phyloP scores from a whole-genome alignment of 2,329 filamentous ascomycete genomes.

The Tolypocladium endophyticum region DNA sequence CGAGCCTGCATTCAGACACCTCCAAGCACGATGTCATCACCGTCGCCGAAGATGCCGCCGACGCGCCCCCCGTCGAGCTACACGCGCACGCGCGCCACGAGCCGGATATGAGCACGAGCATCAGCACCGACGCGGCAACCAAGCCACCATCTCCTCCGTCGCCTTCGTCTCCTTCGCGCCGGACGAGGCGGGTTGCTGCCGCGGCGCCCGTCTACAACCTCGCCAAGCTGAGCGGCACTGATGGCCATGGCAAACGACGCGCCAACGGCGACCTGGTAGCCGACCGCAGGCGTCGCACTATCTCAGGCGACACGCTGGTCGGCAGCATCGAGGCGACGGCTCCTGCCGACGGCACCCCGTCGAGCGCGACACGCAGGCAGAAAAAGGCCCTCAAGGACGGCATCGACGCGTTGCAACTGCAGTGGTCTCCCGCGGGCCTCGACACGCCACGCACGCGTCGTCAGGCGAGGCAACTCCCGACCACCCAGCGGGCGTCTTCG shows the following conservation, averaged over 20 bases:
- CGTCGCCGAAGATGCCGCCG: conserved; percentile 15
- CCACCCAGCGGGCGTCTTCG: conserved; percentile 31
- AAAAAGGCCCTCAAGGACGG: conserved; percentile 2
- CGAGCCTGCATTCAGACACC: conserved; percentile 41
- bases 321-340: conserved; percentile 13
- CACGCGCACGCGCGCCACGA: conserved; percentile 20
- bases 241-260: conserved; percentile 46
- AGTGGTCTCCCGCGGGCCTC: conserved; percentile 29
- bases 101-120: neutral
- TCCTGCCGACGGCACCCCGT: conserved; percentile 6
- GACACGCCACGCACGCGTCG: conserved; percentile 20
- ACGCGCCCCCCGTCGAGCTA: conserved; percentile 7
- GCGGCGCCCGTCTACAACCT: conserved; percentile 57
- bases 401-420: conserved; percentile 36
- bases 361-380: conserved; percentile 5
- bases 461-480: conserved; percentile 19
- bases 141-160: conserved; percentile 3
- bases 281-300: conserved; percentile 33
- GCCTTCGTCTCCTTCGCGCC: conserved; percentile 21
- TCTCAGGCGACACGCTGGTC: conserved; percentile 28
- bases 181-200: conserved; percentile 44
- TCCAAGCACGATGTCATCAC: conserved; percentile 27
- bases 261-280: conserved; percentile 38
- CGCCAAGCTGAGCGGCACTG: conserved; percentile 50
- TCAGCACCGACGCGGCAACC: neutral